These are phyloP conservation scores for Picochlorum sp. DNA, from an alignment of 139 green algal species.

Conservation along the genomic window DNA sequence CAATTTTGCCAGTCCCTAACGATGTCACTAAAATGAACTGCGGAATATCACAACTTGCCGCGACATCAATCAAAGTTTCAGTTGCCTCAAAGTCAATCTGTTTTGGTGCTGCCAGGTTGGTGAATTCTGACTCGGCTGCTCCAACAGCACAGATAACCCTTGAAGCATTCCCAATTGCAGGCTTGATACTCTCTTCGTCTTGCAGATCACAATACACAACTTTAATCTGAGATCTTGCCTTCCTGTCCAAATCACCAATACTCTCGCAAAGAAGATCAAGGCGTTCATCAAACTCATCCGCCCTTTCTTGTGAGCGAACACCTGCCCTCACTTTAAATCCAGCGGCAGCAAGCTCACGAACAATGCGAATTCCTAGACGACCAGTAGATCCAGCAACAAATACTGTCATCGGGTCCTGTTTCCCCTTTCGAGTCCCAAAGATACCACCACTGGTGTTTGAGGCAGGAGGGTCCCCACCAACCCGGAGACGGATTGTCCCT, in stretches of 20 bases:
- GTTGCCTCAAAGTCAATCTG: conserved; percentile 66
- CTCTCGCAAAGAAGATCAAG: conserved; percentile 7
- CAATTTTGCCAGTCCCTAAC: conserved; percentile 81
- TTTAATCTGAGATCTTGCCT: background rate
- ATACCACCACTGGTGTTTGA: too few species aligned
- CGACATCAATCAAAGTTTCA: conserved; percentile 59
- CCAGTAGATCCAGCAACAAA: conserved; percentile 84
- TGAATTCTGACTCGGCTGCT: conserved; percentile 50
- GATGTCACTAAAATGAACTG: conserved; percentile 81
- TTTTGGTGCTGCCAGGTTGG: conserved; percentile 49
- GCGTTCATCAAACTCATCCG: conserved; percentile 28
- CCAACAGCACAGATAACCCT: conserved; percentile 72
- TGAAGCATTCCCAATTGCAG: conserved; percentile 55
- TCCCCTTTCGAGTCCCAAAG: background rate
- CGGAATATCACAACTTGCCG: conserved; percentile 44
- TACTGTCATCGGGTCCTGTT: conserved; percentile 26
- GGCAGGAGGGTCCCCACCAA: too few species aligned
- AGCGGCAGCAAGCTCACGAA: conserved; percentile 39
- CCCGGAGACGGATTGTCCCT: too few species aligned
- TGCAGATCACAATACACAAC: conserved; percentile 61
- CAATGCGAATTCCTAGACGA: conserved; percentile 59
- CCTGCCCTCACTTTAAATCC: conserved; percentile 70
- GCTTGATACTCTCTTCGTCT: conserved; percentile 40
- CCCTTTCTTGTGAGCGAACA: conserved; percentile 48
- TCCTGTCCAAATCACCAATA: background rate